A percentile compares a stretch with the other conserved stretches of the same genome.
phyloP scores from a whole-genome alignment of 139 green algal species.

The Tetraselmis striata region DNA sequence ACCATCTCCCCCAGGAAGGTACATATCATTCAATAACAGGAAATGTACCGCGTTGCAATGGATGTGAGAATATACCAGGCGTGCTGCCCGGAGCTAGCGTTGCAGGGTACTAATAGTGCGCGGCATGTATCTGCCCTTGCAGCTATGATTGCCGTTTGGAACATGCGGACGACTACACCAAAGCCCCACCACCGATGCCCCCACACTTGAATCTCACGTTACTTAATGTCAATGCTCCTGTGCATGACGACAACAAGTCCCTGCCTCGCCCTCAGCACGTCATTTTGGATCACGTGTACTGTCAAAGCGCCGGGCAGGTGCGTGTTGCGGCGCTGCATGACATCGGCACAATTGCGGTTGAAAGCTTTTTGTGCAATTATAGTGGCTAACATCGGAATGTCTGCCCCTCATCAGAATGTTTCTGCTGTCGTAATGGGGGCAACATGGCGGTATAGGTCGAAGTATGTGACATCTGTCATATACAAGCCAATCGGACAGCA shows the following conservation, averaged over 20 bases:
- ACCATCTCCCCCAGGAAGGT: background rate
- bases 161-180: background rate
- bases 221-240: conserved; percentile 7
- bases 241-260: background rate
- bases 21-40: background rate
- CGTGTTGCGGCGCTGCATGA: too few species aligned
- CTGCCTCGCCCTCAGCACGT: conserved; percentile 10
- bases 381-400: too few species aligned
- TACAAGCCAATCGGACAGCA: background rate
- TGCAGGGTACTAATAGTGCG: background rate
- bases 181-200: conserved; percentile 4
- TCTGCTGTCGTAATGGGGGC: conserved; percentile 1
- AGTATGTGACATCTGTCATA: conserved; percentile 11
- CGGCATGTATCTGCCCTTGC: background rate
- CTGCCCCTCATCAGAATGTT: background rate
- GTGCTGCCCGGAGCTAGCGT: background rate
- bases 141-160: background rate
- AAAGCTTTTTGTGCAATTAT: background rate
- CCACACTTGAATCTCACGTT: conserved; percentile 8
- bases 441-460: conserved; percentile 6
- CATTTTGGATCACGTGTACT: conserved; percentile 9
- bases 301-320: background rate
- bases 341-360: background rate
- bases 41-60: background rate
- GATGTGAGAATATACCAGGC: background rate